phyloP scores from a whole-genome alignment of 225 moss, liverwort and hornwort species.

The Pseudisothecium myosuroides region DNA sequence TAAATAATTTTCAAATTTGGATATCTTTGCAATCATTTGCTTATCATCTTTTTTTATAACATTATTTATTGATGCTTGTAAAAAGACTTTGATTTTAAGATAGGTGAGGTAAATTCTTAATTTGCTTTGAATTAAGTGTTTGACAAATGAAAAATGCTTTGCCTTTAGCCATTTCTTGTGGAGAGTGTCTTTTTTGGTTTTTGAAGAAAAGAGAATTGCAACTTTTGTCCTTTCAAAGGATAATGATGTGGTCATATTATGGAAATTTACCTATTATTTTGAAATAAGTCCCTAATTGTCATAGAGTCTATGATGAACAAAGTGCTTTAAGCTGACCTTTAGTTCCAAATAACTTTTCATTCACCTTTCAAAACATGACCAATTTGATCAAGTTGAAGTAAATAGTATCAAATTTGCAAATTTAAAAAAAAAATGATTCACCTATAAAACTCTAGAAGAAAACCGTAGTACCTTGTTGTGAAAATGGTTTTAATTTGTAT shows the following conservation, averaged over 20 bases:
- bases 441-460: background rate
- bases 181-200: background rate
- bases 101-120: background rate
- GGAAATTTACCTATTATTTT: background rate
- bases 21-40: background rate
- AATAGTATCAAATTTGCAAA: background rate
- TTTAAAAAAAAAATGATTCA: fast-evolving
- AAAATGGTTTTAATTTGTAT: background rate
- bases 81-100: background rate
- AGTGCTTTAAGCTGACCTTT: background rate
- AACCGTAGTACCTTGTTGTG: too few species aligned
- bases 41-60: background rate
- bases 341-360: background rate
- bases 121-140: background rate
- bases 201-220: fast-evolving
- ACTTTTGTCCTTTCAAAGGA: background rate
- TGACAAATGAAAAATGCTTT: background rate
- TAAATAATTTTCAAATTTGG: background rate
- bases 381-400: background rate
- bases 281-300: fast-evolving
- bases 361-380: background rate
- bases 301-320: background rate
- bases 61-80: background rate
- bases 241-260: background rate
- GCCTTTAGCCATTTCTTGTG: too few species aligned